Percentiles rank a stretch among this genome's conserved stretches.
phyloP scores from a whole-genome alignment of 768 basidiomycete genomes.

The Amanita muscaria region DNA sequence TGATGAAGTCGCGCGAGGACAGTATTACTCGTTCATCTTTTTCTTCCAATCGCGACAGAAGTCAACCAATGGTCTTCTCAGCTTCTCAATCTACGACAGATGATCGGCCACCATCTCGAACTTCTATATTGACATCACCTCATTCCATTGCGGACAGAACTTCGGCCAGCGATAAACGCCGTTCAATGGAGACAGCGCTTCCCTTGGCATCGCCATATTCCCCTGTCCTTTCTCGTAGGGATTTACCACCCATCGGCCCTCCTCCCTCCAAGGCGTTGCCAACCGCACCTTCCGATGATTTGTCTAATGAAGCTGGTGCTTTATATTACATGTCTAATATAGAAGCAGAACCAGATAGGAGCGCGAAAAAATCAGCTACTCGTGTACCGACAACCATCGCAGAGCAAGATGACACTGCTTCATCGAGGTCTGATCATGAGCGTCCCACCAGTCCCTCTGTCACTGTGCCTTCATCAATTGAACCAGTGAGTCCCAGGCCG shows the following conservation, averaged over 20 bases:
- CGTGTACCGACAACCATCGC: conserved; percentile 39
- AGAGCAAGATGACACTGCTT: conserved; percentile 34
- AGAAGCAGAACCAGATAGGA: conserved; percentile 18
- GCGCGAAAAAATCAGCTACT: conserved; percentile 12
- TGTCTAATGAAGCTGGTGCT: conserved; percentile 49
- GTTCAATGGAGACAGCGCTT: conserved; percentile 17
- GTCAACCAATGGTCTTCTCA: not conserved
- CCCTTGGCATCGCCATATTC: conserved; percentile 33
- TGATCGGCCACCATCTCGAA: conserved; percentile 9
- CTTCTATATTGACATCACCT: conserved; percentile 28
- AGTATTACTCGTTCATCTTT: not conserved
- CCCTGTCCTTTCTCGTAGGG: conserved; percentile 10
- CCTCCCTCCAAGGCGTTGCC: conserved; percentile 10
- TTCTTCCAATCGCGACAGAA: conserved; percentile 1
- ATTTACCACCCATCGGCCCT: conserved; percentile 12
- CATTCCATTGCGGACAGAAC: conserved; percentile 14
- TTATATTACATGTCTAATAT: conserved; percentile 63
- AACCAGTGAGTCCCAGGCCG: conserved; percentile 16
- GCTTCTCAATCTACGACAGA: conserved; percentile 9
- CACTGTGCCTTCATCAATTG: not conserved
- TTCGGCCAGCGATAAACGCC: conserved; percentile 15
- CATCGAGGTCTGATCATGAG: conserved; percentile 4
- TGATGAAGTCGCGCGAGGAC: not conserved
- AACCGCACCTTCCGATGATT: conserved; percentile 18
- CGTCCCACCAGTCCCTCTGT: not conserved